These are phyloP conservation scores for Intubia oerlemansii DNA, from an alignment of 2,329 filamentous ascomycete species.

Conservation along the genomic window DNA sequence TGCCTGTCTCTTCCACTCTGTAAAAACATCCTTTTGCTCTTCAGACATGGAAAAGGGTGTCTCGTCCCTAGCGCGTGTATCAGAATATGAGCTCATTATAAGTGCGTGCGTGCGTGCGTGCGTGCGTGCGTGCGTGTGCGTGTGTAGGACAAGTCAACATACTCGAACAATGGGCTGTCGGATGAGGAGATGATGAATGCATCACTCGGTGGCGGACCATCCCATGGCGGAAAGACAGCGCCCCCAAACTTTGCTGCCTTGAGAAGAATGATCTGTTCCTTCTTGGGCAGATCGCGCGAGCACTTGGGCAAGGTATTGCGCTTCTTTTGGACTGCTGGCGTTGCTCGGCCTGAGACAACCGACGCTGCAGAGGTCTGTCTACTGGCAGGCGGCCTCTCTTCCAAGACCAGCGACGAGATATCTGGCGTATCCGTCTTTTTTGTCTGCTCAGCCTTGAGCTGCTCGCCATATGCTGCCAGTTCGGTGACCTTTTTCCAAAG, in stretches of 20 bases:
- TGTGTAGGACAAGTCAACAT: constrained; percentile 12
- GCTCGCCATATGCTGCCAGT: constrained; percentile 51
- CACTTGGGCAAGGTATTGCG: constrained; percentile 17
- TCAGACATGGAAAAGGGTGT: constrained; percentile 50
- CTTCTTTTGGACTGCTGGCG: neutral
- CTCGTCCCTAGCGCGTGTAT: too few relatives aligned
- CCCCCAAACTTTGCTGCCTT: constrained; percentile 65
- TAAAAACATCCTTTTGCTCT: constrained; percentile 54
- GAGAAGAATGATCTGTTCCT: constrained; percentile 57
- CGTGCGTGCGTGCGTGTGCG: neutral
- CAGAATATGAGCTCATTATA: constrained; percentile 1
- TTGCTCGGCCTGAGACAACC: neutral
- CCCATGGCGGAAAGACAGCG: constrained; percentile 72
- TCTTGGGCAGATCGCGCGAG: constrained; percentile 38
- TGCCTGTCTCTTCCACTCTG: constrained; percentile 58
- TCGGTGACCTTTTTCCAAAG: constrained; percentile 47
- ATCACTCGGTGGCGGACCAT: constrained; percentile 30
- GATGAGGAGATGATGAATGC: constrained; percentile 37
- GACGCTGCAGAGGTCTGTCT: too few relatives aligned
- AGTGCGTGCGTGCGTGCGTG: neutral
- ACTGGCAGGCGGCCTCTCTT: too few relatives aligned
- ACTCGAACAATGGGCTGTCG: constrained; percentile 37
- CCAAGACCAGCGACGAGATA: neutral
- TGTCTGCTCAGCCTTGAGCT: constrained; percentile 35
- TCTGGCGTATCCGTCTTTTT: neutral